Evolutionary conservation across 1,284 basidiomycete genomes (phyloP), one percentile per base, ranked within the genome.

Genomic region (Trichosporon sp.): DNA sequence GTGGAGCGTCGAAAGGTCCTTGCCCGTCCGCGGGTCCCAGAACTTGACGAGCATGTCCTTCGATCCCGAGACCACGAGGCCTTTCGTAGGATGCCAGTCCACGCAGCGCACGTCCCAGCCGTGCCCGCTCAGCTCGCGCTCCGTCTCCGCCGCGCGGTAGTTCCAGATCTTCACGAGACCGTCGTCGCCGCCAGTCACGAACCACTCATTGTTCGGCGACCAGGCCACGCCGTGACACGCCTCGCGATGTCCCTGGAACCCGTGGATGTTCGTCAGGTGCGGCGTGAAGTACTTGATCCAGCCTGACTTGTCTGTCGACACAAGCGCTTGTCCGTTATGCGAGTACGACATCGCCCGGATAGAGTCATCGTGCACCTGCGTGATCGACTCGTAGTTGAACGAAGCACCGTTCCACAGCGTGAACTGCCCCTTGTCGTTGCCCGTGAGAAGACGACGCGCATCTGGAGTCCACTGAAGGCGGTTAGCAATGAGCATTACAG

Each of bases 11-110:
- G 92, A 92, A 11, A 98, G 87, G 42, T 90, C 89, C 5, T 92
- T 93, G 42, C 91, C 92, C 9, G 91, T 92, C 56, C 95, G 87
- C 7, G 96, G 97, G 83, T 99, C 96, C 96, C 96, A 99, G 82
- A 99, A 98, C 79, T 98, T 99, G 83, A 99, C 94, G 75, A 95
- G 88, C 82, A 98, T 98, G 83, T 99, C 97, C 83, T 98, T 98
- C 78, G 92, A 92, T 29, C 97, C 96, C 1, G 92, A 94, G 2
- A 92, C 93, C 21, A 99, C 87, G 6, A 99, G 85, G 2, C 96
- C 95, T 82, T 98, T 98, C 2, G 90, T 93, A 3, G 94, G 93
- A 83, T 99, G 96, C 96, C 96, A 99, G 84, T 98, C 92, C 1
- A 98, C 93, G 76, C 95, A 98, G 80, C 96, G 93, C 31, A 98